Conservation (phyloP, 805 yeast species). For the Brettanomyces nanus region DNA sequence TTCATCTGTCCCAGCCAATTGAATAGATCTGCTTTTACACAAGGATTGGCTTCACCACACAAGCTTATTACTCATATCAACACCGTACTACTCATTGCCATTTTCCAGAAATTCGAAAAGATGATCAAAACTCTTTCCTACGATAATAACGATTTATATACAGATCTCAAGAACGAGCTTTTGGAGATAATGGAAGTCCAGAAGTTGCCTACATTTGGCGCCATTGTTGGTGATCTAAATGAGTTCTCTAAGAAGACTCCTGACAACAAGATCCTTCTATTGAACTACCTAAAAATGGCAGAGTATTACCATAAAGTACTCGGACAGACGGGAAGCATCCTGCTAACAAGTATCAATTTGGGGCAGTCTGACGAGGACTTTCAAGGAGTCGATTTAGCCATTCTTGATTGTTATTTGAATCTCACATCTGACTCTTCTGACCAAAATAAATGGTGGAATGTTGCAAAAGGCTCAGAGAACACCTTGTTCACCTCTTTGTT, state of each 20-base stretch:
- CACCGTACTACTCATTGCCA: constrained; percentile 47
- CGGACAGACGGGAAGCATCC: constrained; percentile 12
- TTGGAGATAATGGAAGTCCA: constrained; percentile 15
- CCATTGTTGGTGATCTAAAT: constrained; percentile 34
- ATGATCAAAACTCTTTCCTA: constrained; percentile 23
- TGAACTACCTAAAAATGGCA: constrained; percentile 37
- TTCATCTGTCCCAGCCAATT: constrained; percentile 58
- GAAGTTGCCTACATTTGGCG: constrained; percentile 44
- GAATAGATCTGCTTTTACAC: constrained; percentile 47
- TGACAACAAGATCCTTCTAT: constrained; percentile 33
- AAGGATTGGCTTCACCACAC: constrained; percentile 44
- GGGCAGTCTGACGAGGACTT: constrained; percentile 26
- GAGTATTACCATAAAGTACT: constrained; percentile 18
- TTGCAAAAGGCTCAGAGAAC: constrained; percentile 31
- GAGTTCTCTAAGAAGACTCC: constrained; percentile 30
- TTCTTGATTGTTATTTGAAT: constrained; percentile 54
- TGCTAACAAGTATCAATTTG: constrained; percentile 14
- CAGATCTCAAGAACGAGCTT: constrained; percentile 14
- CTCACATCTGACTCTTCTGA: constrained; percentile 41
- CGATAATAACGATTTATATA: constrained; percentile 10
- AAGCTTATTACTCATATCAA: constrained; percentile 54
- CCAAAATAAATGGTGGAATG: constrained; percentile 72
- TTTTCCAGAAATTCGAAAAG: constrained; percentile 44
- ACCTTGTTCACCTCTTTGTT: constrained; percentile 65
- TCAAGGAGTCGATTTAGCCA: constrained; percentile 46